Evolutionary conservation across 805 yeast species (phyloP), one percentile per base, ranked within the genome.

Genomic region (Myxozyma kluyveri): DNA sequence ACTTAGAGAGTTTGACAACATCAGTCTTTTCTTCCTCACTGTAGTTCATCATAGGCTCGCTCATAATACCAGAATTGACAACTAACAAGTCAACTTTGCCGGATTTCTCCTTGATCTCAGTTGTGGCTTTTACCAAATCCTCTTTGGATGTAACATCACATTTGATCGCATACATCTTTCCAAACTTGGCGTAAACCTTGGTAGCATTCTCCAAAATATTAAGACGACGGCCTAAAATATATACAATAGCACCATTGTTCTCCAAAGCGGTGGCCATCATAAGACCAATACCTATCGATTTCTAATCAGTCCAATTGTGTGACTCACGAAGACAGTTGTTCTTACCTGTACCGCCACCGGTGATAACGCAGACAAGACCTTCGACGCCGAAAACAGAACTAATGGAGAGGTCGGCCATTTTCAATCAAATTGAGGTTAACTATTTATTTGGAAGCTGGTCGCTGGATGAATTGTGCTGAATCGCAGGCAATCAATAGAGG

Each of bases 351-450:
- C 88, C 82, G 14, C 85, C 86, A 44, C 91, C 91, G 12, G 90
- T 84, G 47, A 85, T 79, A 5, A 83, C 80, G 18, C 87, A 87
- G 18, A 81, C 80, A 65, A 83, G 81, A 3, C 87, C 89, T 67
- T 79, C 79, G 54, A 85, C 73, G 2, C 84, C 80, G 64, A 84
- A 83, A 55, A 83, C 68, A 47, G 79, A 50, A 19, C n/a, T 12
- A n/a, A 50, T 27, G 19, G 49, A 35, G 27, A 56, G 46, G 19
- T 54, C 59, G 4, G 57, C 40, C 57, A 54, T 54, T 41, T 17
- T 36, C 14, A 29, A 29, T 21, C 33, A 3, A 7, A 12, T 42
- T 17, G 45, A n/a, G 21, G 24, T 40, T 40, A 21, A 6, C 18
- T 10, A 32, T 21, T 6, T 24, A 12, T 23, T 21, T 10, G 10